Base-by-base conservation (phyloP, 2,329 filamentous ascomycete genomes). In the Aaosphaeria arxii region DNA sequence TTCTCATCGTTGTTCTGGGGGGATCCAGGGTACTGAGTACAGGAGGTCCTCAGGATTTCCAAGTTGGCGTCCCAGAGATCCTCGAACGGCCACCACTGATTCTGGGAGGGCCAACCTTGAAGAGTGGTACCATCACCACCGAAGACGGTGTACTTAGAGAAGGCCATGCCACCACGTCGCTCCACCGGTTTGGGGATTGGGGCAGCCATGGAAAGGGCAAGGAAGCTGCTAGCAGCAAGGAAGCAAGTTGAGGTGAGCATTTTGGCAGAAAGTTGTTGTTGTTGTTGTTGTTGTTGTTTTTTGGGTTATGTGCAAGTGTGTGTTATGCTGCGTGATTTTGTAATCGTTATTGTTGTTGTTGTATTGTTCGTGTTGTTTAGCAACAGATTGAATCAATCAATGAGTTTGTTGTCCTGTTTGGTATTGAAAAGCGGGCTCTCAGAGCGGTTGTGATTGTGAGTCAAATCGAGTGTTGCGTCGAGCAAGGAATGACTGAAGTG, bases 61-160 rank as follows among this genome's bases (percentile, higher is more conserved):
- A 58, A 55, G 51, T 74, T 75, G 44, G 59, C 57, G 1, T 50
- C 40, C 67, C 59, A 64, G 33, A 70, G 62, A 6, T 54, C 47
- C 38, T 70, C 64, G 50, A 71, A 74, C 29, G 53, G 50, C 35
- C 67, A 49, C 72, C 71, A 74, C 13, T 59, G 40, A 29, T 49
- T 50, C 48, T 61, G 50, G 5, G 55, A 43, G 0, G 72, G 71
- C 71, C 72, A 74, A 42, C 72, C 71, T 30, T 61, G 55, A 5
- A 55, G 54, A 11, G 53, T 45, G 6, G 64, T 62, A 13, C 71
- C 72, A 39, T 71, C 61, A 24, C 72, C 72, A n/a, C 61, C 57
- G 45, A 58, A 66, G 46, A 55, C 52, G 30, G 54, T 51, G 47
- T 65, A 67, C 17, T 24, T 24, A 29, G 53, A 40, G n/a, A 36